phyloP scores from a whole-genome alignment of 192 early-diverging fungal genomes.

The Kappamyces sp. region DNA sequence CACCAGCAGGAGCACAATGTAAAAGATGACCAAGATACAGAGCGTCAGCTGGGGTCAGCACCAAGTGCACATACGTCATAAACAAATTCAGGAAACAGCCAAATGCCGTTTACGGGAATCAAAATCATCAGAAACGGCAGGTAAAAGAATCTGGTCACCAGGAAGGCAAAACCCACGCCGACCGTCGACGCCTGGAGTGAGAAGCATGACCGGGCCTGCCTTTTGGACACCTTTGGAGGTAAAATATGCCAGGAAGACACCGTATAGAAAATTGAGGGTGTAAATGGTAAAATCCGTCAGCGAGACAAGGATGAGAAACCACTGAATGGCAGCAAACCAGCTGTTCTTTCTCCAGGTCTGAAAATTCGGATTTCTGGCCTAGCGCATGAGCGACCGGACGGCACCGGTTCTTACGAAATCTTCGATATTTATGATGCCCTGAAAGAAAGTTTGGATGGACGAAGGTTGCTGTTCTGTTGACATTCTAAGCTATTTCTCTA shows the following conservation, averaged over 20 bases:
- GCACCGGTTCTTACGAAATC: conserved; percentile 2
- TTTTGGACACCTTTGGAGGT: neutral
- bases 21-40: conserved; percentile 1
- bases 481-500: no score
- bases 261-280: conserved; percentile 11
- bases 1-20: conserved; percentile 7
- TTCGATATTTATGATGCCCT: conserved; percentile 5
- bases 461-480: no score
- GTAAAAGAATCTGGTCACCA: conserved; percentile 3
- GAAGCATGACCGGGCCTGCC: neutral
- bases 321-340: conserved; percentile 7
- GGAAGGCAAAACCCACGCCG: conserved; percentile 2
- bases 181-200: neutral
- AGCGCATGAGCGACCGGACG: no score
- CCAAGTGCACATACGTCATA: neutral
- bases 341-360: conserved; percentile 6
- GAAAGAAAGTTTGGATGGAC: neutral
- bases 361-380: conserved; percentile 10
- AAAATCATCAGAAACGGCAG: conserved; percentile 12
- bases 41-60: neutral
- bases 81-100: conserved; percentile 2
- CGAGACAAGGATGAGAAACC: conserved; percentile 6
- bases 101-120: conserved; percentile 2
- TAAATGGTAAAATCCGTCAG: conserved; percentile 9
- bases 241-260: neutral